Percentiles rank a stretch among this genome's conserved stretches.
Evolutionary conservation across 2,329 filamentous ascomycete genomes (phyloP).

Genomic region (Xylaria sp.): DNA sequence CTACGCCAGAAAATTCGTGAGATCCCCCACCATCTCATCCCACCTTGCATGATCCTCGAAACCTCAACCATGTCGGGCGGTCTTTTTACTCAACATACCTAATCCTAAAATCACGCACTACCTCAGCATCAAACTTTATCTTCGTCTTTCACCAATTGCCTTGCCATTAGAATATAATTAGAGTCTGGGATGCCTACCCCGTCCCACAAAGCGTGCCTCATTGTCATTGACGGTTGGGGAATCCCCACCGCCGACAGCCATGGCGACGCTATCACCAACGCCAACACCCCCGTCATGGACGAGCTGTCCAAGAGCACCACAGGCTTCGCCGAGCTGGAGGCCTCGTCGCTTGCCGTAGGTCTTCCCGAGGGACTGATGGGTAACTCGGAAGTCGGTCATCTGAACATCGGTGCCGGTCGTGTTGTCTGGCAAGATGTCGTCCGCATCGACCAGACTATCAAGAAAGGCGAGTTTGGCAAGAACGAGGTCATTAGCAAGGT

Average conservation of each 20-base stretch:
- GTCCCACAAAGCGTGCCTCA: constrained; percentile 70
- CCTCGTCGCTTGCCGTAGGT: constrained; percentile 94
- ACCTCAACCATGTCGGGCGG: constrained; percentile 37
- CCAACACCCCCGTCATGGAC: constrained; percentile 95
- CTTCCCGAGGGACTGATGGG: constrained; percentile 98
- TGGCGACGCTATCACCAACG: constrained; percentile 94
- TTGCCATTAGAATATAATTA: constrained; percentile 19
- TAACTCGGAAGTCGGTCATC: constrained; percentile 97
- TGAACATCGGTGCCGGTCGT: constrained; percentile 97
- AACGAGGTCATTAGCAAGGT: constrained; percentile 80
- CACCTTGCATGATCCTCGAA: constrained; percentile 43
- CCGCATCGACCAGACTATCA: constrained; percentile 92
- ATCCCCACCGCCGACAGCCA: constrained; percentile 83
- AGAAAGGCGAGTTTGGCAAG: constrained; percentile 81
- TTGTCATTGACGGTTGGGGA: constrained; percentile 99
- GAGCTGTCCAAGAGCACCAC: constrained; percentile 82
- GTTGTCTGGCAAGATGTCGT: constrained; percentile 99
- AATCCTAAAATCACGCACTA: constrained; percentile 50
- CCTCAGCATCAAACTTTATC: constrained; percentile 16
- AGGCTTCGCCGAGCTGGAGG: constrained; percentile 92
- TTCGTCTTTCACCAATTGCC: constrained; percentile 14
- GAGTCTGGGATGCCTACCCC: constrained; percentile 59
- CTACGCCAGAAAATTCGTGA: constrained; percentile 25
- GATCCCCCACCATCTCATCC: constrained; percentile 43
- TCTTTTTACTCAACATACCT: constrained; percentile 25